Base-by-base conservation (phyloP, 2,329 filamentous ascomycete species). In the Talaromyces sp. region DNA sequence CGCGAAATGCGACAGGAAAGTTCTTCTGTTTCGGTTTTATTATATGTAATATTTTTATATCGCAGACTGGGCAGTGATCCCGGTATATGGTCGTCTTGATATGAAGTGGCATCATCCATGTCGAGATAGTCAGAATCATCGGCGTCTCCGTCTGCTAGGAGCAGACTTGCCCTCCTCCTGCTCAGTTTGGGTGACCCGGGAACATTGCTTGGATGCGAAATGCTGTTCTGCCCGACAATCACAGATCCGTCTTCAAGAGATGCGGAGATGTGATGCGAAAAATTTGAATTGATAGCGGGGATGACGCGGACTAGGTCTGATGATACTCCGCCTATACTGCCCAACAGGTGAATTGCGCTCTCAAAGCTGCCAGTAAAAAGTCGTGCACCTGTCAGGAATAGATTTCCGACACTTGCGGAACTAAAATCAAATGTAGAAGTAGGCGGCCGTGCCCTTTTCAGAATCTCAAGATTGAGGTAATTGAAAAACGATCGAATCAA, bases 301-400 rank as follows among this genome's bases (percentile, higher is more conserved):
- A 98, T 86, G 0, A 97, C 92, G 0, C 87, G 84, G 5, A 95
- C 86, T 58, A 87, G 83, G 48, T 80, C 77, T 11, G 86, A 83
- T 0, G 92, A 89, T 0, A 98, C 89, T n/a, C 86, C 86, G 71
- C 93, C 96, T 66, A 97, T 91, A 68, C 88, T 90, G 58, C 89
- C 90, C 4, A 98, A 83, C 1, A 98, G 84, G 72, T 96, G 96
- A 66, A 98, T 95, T 46, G 92, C 91, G 6, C 90, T 90, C 75
- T 98, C 95, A 67, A 98, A 93, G 63, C 89, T 93, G 35, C 93
- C 93, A 0, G 91, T 92, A 77, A 97, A 97, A 11, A 98, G 83
- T 1, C 93, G 86, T 0, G 92, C 93, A 0, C 92, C 93, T 0
- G 90, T 92, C 55, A 93, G 78, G 71, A 93, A 93, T 21, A 93